Conservation (phyloP, 2,329 filamentous ascomycete species). For the Pseudopithomyces maydicus region DNA sequence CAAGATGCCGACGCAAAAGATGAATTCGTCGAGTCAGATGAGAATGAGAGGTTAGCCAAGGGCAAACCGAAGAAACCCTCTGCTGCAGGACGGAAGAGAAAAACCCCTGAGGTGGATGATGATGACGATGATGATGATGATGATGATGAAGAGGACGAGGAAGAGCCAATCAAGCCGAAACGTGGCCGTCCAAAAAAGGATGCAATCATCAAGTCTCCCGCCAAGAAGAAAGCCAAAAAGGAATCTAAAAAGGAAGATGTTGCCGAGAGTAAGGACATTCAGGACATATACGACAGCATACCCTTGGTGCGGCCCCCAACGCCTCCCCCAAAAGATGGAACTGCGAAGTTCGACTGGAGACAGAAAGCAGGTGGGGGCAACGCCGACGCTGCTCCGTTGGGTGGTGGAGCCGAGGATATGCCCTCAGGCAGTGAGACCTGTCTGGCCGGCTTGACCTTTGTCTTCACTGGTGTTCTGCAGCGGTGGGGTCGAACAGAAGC, state of each 20-base stretch:
- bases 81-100: constrained; percentile 57
- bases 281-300: constrained; percentile 87
- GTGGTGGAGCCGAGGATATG: constrained; percentile 67
- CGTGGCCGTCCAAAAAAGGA: constrained; percentile 54
- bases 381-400: constrained; percentile 66
- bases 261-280: constrained; percentile 72
- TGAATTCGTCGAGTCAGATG: constrained; percentile 52
- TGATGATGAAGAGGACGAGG: constrained; percentile 60
- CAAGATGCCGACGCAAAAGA: constrained; percentile 54
- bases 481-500: constrained; percentile 83
- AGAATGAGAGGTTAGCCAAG: constrained; percentile 47
- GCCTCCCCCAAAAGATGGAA: constrained; percentile 72
- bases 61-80: constrained; percentile 46
- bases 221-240: constrained; percentile 68
- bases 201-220: constrained; percentile 53
- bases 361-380: constrained; percentile 58
- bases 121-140: constrained; percentile 62
- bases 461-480: constrained; percentile 89
- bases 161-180: constrained; percentile 59
- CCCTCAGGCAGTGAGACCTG: constrained; percentile 88
- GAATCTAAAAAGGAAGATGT: constrained; percentile 69
- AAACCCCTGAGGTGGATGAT: constrained; percentile 58
- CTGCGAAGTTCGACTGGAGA: constrained; percentile 79
- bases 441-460: constrained; percentile 85
- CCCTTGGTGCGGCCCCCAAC: constrained; percentile 82